phyloP scores from a whole-genome alignment of 257 asterid species.

The Euphrasia confusa region DNA sequence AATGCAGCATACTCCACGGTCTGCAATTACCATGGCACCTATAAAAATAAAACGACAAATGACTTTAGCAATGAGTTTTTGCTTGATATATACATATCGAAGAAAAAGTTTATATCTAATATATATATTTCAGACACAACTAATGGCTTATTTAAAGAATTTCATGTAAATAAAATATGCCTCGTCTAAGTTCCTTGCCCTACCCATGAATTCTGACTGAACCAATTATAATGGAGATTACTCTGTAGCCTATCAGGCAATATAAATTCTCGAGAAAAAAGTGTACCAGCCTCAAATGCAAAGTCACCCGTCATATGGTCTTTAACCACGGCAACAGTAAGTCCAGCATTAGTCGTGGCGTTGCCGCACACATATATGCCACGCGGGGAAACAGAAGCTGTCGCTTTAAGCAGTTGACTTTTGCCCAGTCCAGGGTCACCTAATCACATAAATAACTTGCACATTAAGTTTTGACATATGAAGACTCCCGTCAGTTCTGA shows the following conservation, averaged over 20 bases:
- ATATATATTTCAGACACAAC: conserved; percentile 1
- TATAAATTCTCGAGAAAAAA: conserved; percentile 11
- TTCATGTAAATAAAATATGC: conserved; percentile 3
- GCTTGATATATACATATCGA: conserved; percentile 6
- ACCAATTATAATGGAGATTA: conserved; percentile 6
- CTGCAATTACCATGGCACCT: conserved; percentile 99
- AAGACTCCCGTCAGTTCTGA: conserved; percentile 19
- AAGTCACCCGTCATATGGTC: conserved; percentile 90
- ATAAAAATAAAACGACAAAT: conserved; percentile 22
- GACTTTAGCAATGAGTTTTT: conserved; percentile 19
- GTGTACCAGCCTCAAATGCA: conserved; percentile 94
- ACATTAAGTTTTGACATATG: conserved; percentile 25
- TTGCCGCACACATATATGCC: conserved; percentile 97
- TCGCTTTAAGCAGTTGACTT: conserved; percentile 97
- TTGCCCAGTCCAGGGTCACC: conserved; percentile 99
- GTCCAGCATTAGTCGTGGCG: conserved; percentile 97
- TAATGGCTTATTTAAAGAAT: conserved; percentile 16
- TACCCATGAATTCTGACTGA: conserved; percentile 5
- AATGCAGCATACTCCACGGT: conserved; percentile 93
- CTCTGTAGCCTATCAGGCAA: background rate
- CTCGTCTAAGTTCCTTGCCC: background rate
- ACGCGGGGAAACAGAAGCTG: conserved; percentile 97
- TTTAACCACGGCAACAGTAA: conserved; percentile 95
- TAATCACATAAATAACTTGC: conserved; percentile 24
- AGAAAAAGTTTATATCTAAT: background rate